Conservation (phyloP, 441 rosid genomes). For the Croton laevigatus region DNA sequence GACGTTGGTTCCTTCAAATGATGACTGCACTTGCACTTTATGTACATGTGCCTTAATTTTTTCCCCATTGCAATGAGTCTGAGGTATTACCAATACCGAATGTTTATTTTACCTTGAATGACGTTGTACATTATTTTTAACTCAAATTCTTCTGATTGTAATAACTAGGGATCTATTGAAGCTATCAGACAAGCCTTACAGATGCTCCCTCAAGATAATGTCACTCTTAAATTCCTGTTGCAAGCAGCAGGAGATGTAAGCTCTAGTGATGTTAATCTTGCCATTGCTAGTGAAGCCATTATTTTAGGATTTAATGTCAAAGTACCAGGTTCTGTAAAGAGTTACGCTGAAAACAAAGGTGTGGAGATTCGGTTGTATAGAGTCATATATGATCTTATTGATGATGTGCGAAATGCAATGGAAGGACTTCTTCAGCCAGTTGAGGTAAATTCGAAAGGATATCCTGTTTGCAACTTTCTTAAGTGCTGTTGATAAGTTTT, state of each 20-base stretch:
- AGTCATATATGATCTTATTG: conserved; percentile 92
- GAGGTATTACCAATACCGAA: conserved; percentile 12
- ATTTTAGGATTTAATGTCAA: conserved; percentile 86
- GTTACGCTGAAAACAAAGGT: conserved; percentile 77
- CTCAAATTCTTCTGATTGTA: conserved; percentile 24
- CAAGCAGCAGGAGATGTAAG: conserved; percentile 91
- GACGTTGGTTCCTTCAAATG: neutral
- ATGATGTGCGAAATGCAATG: conserved; percentile 92
- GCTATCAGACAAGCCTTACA: conserved; percentile 91
- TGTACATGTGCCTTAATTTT: neutral
- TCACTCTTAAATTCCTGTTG: conserved; percentile 83
- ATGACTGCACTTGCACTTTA: neutral
- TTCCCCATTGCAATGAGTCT: neutral
- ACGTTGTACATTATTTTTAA: conserved; percentile 4
- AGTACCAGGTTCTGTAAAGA: conserved; percentile 77
- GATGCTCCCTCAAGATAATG: conserved; percentile 86
- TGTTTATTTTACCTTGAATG: neutral
- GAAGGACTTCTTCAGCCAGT: conserved; percentile 92
- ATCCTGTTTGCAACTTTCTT: neutral
- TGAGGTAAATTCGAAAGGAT: conserved; percentile 55
- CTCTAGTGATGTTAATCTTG: conserved; percentile 89
- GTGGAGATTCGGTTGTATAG: conserved; percentile 91
- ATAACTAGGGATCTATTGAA: conserved; percentile 87
- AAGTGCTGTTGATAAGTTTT: neutral
- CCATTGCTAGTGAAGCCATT: conserved; percentile 80